Evolutionary conservation across 495 filamentous ascomycete genomes (phyloP).

Genomic region (Trichoderma virens): DNA sequence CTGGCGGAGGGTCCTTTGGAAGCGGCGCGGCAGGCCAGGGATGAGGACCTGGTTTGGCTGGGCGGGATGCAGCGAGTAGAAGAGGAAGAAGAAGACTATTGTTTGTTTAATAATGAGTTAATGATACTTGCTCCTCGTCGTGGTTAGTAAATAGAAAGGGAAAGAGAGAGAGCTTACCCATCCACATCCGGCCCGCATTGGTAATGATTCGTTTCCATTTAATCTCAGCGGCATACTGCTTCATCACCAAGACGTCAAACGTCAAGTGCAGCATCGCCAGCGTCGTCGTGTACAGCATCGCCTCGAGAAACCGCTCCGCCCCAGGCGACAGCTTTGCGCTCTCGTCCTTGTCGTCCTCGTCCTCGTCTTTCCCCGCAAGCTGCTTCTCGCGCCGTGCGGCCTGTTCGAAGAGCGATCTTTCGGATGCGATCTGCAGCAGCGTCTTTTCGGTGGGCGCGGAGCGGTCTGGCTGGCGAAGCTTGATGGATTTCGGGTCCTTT

Average conservation of each 20-base stretch:
- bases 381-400: slow-evolving; percentile 22
- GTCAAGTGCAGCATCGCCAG: slow-evolving; percentile 79
- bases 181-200: slow-evolving; percentile 41
- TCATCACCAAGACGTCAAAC: slow-evolving; percentile 80
- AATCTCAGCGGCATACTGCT: slow-evolving; percentile 75
- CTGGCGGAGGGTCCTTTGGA: slow-evolving; percentile 45
- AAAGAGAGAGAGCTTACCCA: slow-evolving; percentile 39
- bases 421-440: slow-evolving; percentile 55
- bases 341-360: slow-evolving; percentile 27
- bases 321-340: slow-evolving; percentile 25
- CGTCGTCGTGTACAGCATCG: slow-evolving; percentile 61
- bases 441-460: slow-evolving; percentile 47
- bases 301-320: slow-evolving; percentile 47
- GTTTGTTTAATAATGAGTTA: not conserved
- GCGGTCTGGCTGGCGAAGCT: slow-evolving; percentile 53
- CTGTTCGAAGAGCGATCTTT: slow-evolving; percentile 44
- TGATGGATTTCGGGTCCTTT: slow-evolving; percentile 42
- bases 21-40: slow-evolving; percentile 36
- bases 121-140: no score
- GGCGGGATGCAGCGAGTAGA: slow-evolving; percentile 54
- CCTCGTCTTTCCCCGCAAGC: slow-evolving; percentile 21
- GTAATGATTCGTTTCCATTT: slow-evolving; percentile 47
- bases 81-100: slow-evolving; percentile 55
- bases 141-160: no score
- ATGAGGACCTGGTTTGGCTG: slow-evolving; percentile 31